Evolutionary conservation across 139 green algal genomes (phyloP), one percentile per base, ranked within the genome.

Genomic region (Chlorella vulgaris): DNA sequence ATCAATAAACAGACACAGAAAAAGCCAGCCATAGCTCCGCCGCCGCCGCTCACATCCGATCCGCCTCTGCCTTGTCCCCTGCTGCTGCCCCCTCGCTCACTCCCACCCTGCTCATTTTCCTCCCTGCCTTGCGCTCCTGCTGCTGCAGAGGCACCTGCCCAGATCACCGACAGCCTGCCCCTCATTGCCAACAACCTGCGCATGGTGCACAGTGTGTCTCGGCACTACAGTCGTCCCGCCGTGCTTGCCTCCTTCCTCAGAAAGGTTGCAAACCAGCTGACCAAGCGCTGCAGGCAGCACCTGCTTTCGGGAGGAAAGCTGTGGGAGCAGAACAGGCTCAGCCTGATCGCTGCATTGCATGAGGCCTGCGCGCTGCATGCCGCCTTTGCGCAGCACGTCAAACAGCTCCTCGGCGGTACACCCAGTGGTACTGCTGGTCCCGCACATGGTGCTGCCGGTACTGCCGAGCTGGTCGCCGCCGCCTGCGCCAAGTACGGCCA

Each of bases 191-290:
- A 88, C 74, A 94, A 92, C 85, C 89, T 97, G 67, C 85, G 93
- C 86, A 95, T 93, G 76, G 89, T 97, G 92, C 93, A 97, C 87
- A 95, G 91, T 69, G 96, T 97, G 60, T 92, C 94, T n/a, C 89
- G 93, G 36, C 96, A 95, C 85, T 98, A 97, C 87, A 88, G 86
- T 80, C 95, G 90, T 13, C 74, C 88, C 7, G 92, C 95, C 85
- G 84, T 89, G 71, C 97, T 98, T 92, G 95, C 91, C 15, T 90
- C 82, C 21, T 86, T 98, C 38, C 92, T 98, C 69, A 91, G 82
- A 80, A 96, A 95, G 83, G 83, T 98, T 42, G 95, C 93, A 61
- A 94, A 93, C 82, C 91, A 94, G 83, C 92, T 97, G 76, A 92
- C 94, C 71, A 85, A 76, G 67, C 91, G 91, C 73, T 95, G 88